Base-by-base conservation (phyloP, 768 basidiomycete species). In the Termitomyces sp. region DNA sequence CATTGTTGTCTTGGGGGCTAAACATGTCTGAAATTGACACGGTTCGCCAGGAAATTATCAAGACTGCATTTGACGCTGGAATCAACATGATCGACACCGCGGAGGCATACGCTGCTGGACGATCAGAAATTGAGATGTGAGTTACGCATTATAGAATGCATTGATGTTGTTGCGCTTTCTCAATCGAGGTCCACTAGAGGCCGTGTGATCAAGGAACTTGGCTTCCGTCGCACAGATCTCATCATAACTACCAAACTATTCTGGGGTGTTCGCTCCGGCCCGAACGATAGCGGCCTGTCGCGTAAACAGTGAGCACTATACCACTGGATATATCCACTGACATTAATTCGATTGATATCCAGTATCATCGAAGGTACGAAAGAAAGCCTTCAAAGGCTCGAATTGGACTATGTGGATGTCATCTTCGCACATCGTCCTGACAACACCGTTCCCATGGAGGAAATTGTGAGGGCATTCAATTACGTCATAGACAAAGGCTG, bases 401-500 rank as follows among this genome's bases (percentile, higher is more conserved):
- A 83, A 49, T 73, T 91, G 66, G 87, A 89, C 65, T 92, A 92
- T 65, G 88, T 88, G 48, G 87, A 88, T 66, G 79, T 88, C 34
- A 76, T 82, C 55, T 82, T 91, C 64, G 89, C 88, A 11, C 89
- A 93, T 69, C 81, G 88, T 39, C 76, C 78, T 18, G 88, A 89
- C 69, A 65, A 67, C 42, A 82, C 77, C 48, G 82, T 84, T 11
- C 82, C 83, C 1, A 86, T 85, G 82, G 89, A 91, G 69, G 91
- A 93, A 69, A 76, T 85, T 55, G 90, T 93, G 49, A 82, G 91
- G 46, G 89, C 88, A 0, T 92, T 93, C 77, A 91, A 89, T 75
- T 85, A 77, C 63, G 78, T 91, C 42, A 89, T 93, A 65, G 81
- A 88, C 52, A 75, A 83, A 65, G 88, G 88, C 68, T 86, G 86